These are phyloP conservation scores for Backusella morwellensis DNA, from an alignment of 192 early-diverging fungal species.

Conservation along the genomic window DNA sequence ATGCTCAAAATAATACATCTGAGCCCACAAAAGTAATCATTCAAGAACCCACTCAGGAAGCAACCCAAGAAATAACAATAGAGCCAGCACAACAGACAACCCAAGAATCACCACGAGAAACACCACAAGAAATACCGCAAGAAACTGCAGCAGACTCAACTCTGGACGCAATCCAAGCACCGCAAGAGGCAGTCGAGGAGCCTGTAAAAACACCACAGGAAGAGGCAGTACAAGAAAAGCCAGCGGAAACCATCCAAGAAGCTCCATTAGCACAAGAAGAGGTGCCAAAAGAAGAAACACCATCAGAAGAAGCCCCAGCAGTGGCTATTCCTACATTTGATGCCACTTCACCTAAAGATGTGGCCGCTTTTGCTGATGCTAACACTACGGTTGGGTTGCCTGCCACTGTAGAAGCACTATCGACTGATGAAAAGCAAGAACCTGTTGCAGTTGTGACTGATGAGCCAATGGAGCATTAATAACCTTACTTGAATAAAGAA, in stretches of 20 bases:
- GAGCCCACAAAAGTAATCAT: not conserved
- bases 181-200: not conserved
- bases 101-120: no score
- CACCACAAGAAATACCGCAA: not conserved
- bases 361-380: not conserved
- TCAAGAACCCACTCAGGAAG: not conserved
- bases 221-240: not conserved
- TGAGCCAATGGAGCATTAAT: not conserved
- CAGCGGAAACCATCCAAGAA: not conserved
- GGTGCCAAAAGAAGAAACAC: not conserved
- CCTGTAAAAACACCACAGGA: not conserved
- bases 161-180: not conserved
- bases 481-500: no score
- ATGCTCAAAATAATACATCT: not conserved
- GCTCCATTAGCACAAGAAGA: not conserved
- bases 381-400: not conserved
- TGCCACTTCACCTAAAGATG: not conserved
- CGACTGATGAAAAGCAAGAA: not conserved
- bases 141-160: not conserved
- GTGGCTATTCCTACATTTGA: not conserved
- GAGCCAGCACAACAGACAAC: not conserved
- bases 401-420: not conserved
- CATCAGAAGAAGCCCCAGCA: not conserved
- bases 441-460: not conserved
- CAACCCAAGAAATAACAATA: not conserved